These are phyloP conservation scores for Apiospora saccharicola DNA, from an alignment of 2,329 filamentous ascomycete genomes.

Conservation along the genomic window DNA sequence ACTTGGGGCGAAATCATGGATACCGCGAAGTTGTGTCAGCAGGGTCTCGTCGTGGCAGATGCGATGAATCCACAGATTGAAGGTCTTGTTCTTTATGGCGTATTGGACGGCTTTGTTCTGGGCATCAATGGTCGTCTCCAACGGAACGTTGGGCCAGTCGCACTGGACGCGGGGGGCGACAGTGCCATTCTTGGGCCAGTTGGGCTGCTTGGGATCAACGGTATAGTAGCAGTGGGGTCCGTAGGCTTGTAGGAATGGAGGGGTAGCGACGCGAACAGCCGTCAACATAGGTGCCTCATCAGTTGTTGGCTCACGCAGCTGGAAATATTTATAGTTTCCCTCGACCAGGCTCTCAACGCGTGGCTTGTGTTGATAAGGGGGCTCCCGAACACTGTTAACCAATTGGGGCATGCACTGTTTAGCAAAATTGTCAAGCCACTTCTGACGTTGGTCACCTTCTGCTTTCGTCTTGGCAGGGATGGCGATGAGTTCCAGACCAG, in stretches of 20 bases:
- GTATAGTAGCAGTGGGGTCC: background rate
- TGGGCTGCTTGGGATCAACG: background rate
- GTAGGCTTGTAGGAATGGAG: background rate
- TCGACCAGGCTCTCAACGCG: background rate
- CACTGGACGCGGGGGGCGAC: background rate
- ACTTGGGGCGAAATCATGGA: background rate
- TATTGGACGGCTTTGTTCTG: background rate
- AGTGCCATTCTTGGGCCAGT: background rate
- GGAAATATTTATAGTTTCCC: background rate
- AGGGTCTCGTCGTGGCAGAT: background rate
- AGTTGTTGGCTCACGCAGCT: background rate
- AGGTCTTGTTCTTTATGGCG: background rate
- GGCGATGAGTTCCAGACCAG: background rate
- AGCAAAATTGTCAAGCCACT: background rate
- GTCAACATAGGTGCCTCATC: background rate
- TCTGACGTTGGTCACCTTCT: too few species aligned
- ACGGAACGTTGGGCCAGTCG: background rate
- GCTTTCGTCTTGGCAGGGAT: too few species aligned
- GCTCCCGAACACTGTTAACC: background rate
- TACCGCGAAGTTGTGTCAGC: background rate
- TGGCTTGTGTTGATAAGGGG: background rate
- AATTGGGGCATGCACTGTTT: background rate
- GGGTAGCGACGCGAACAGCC: background rate
- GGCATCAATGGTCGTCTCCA: background rate
- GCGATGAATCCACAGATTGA: background rate